Conservation (phyloP, 202 grass and related monocot genomes). For the Dendrocalamus latiflorus region DNA sequence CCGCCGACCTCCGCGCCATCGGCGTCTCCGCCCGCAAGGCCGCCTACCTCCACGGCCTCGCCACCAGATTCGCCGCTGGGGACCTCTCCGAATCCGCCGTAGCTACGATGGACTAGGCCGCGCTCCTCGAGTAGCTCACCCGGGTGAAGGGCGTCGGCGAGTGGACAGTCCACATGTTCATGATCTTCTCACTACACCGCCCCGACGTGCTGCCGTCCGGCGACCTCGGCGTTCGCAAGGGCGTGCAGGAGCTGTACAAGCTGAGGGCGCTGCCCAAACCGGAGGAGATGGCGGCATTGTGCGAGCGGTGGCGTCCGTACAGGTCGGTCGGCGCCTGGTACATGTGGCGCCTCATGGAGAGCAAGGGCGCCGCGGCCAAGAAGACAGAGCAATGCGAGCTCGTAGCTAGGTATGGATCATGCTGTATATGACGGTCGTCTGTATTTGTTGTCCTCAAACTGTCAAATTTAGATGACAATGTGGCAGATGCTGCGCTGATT, state of each 20-base stretch:
- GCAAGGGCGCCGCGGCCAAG: conserved; percentile 24
- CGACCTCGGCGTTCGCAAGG: conserved; percentile 71
- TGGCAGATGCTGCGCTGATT: conserved; percentile 12
- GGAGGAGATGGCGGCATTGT: conserved; percentile 50
- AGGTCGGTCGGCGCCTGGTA: conserved; percentile 64
- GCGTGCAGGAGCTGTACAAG: conserved; percentile 56
- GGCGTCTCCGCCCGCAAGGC: conserved; percentile 65
- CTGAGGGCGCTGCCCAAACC: conserved; percentile 46
- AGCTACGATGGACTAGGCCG: conserved; percentile 47
- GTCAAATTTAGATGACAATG: conserved; percentile 22
- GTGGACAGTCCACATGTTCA: conserved; percentile 81
- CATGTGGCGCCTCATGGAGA: conserved; percentile 71
- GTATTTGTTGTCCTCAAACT: conserved; percentile 1
- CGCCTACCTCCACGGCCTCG: conserved; percentile 57
- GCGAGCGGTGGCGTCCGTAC: conserved; percentile 54
- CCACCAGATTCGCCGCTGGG: conserved; percentile 38
- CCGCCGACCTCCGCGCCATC: conserved; percentile 50
- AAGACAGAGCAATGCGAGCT: conserved; percentile 28
- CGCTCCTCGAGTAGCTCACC: conserved; percentile 54
- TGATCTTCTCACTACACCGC: conserved; percentile 71
- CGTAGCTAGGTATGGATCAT: conserved; percentile 39
- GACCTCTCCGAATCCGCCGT: conserved; percentile 41
- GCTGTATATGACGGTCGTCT: background rate
- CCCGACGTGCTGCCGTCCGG: conserved; percentile 62
- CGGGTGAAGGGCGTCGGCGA: conserved; percentile 56